Evolutionary conservation across 495 filamentous ascomycete genomes (phyloP).

Genomic region (Hypomontagnella submonticulosa): DNA sequence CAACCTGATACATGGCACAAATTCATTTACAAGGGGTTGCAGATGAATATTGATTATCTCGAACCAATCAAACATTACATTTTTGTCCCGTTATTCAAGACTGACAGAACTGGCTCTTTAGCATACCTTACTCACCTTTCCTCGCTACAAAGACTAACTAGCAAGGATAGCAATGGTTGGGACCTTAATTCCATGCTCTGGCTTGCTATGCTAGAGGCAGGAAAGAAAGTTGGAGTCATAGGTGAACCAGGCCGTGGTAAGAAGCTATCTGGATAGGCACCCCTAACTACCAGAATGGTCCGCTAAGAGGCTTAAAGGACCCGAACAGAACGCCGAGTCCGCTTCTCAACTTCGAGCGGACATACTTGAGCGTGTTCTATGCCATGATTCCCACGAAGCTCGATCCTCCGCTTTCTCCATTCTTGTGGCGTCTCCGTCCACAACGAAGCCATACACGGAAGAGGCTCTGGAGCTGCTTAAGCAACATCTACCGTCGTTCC

Average conservation of each 20-base stretch:
- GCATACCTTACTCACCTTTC: slow-evolving; percentile 64
- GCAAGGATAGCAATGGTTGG: slow-evolving; percentile 56
- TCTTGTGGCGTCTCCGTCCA: slow-evolving; percentile 73
- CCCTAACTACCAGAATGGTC: neutral
- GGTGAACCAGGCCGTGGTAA: slow-evolving; percentile 72
- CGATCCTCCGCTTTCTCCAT: slow-evolving; percentile 80
- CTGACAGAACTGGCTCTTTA: slow-evolving; percentile 63
- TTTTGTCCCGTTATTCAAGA: slow-evolving; percentile 75
- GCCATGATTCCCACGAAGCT: slow-evolving; percentile 68
- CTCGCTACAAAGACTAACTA: slow-evolving; percentile 50
- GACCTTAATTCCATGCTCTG: slow-evolving; percentile 67
- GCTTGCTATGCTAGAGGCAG: slow-evolving; percentile 76
- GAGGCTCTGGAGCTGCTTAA: slow-evolving; percentile 68
- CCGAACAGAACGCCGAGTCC: slow-evolving; percentile 17
- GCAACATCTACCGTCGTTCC: slow-evolving; percentile 70
- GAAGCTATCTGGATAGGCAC: slow-evolving; percentile 26
- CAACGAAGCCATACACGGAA: slow-evolving; percentile 73
- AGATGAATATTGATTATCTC: slow-evolving; percentile 63
- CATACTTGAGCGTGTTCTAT: slow-evolving; percentile 66
- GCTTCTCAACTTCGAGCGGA: slow-evolving; percentile 29
- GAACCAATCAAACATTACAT: slow-evolving; percentile 77
- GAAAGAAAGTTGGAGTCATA: slow-evolving; percentile 81
- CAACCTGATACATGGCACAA: slow-evolving; percentile 57
- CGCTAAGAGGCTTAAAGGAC: slow-evolving; percentile 34
- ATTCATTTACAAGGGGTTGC: slow-evolving; percentile 59